These are phyloP conservation scores for Daphne laureola DNA, from an alignment of 441 rosid genomes.

Conservation along the genomic window DNA sequence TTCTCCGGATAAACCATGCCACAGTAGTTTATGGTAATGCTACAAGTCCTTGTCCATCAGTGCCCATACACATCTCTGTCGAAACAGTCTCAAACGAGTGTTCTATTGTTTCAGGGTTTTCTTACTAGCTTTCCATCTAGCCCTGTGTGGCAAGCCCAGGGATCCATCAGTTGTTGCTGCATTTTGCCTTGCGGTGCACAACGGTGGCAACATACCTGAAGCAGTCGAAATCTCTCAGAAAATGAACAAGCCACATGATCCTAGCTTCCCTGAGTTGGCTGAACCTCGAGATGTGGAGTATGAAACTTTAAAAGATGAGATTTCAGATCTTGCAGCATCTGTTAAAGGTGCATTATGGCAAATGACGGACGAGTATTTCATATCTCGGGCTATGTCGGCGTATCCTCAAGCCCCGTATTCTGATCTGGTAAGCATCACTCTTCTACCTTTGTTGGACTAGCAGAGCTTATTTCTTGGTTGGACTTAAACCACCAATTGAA, in stretches of 20 bases:
- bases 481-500: too few species aligned
- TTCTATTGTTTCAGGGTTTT: constrained; percentile 34
- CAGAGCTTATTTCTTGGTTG: too few species aligned
- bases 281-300: constrained; percentile 28
- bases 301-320: constrained; percentile 34
- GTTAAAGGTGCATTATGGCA: constrained; percentile 29
- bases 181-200: constrained; percentile 49
- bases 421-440: constrained; percentile 46
- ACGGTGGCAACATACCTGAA: constrained; percentile 54
- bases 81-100: neutral
- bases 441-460: neutral
- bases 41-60: neutral
- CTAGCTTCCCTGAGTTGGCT: constrained; percentile 44
- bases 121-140: constrained; percentile 55
- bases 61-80: constrained; percentile 3
- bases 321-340: constrained; percentile 55
- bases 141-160: constrained; percentile 43
- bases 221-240: constrained; percentile 50
- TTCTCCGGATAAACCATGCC: constrained; percentile 83
- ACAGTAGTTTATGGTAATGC: constrained; percentile 74
- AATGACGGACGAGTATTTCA: constrained; percentile 55
- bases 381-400: constrained; percentile 77
- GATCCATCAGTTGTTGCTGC: constrained; percentile 57
- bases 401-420: constrained; percentile 81
- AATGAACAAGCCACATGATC: constrained; percentile 37